These are phyloP conservation scores for Mortierella claussenii DNA, from an alignment of 192 early-diverging fungal genomes.

Conservation along the genomic window DNA sequence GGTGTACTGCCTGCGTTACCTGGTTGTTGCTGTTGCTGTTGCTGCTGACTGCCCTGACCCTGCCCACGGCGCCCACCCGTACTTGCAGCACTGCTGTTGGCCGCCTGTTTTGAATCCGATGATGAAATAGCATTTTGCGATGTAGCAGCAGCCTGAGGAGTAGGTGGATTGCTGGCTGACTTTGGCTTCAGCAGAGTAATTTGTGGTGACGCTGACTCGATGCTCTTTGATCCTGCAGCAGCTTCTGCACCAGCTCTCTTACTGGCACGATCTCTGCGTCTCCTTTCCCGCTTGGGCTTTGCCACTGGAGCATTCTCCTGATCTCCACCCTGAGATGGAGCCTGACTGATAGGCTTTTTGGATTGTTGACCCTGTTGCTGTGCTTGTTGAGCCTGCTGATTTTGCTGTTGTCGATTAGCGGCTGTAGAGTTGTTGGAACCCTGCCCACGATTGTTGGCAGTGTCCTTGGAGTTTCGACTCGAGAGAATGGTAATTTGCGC, in stretches of 20 bases:
- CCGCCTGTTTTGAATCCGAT: neutral
- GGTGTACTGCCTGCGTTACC: neutral
- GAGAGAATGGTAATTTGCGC: constrained; percentile 40
- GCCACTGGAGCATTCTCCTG: constrained; percentile 5
- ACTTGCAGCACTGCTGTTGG: neutral
- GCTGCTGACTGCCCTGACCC: neutral
- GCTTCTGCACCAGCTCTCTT: constrained; percentile 18
- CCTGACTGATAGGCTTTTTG: neutral
- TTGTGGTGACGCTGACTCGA: constrained; percentile 11
- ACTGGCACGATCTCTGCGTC: constrained; percentile 30
- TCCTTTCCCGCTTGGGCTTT: constrained; percentile 47
- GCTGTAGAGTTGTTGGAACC: neutral
- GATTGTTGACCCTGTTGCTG: neutral
- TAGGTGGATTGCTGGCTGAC: neutral
- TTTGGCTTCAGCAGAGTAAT: constrained; percentile 43
- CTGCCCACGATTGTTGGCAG: constrained; percentile 1
- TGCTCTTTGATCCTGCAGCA: neutral
- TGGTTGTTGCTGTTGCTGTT: constrained; percentile 13
- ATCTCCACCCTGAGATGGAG: neutral
- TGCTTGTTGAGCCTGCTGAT: neutral
- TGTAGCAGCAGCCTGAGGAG: neutral
- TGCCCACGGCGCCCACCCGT: constrained; percentile 21
- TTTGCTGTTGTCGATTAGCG: constrained; percentile 1
- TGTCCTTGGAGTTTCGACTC: constrained; percentile 34
- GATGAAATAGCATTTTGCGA: neutral